Conservation (phyloP, 805 yeast genomes). For the Metschnikowia santaceciliae region DNA sequence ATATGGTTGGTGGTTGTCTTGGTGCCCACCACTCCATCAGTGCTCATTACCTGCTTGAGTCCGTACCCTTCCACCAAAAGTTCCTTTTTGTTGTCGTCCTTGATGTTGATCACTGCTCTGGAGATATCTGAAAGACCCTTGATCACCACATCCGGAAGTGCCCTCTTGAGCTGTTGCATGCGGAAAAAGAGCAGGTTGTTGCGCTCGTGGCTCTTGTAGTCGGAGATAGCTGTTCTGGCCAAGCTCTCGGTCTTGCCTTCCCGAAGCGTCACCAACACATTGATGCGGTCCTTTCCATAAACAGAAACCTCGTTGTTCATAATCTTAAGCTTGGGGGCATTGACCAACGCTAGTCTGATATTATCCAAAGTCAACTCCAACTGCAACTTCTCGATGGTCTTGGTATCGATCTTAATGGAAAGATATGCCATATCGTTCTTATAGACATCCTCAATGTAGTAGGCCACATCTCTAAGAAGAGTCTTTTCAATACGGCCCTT, state of each 20-base stretch:
- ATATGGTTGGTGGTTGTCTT: constrained; percentile 90
- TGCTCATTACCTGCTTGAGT: constrained; percentile 89
- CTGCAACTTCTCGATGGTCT: constrained; percentile 84
- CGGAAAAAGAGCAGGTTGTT: constrained; percentile 67
- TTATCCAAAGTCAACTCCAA: constrained; percentile 84
- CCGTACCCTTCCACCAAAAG: constrained; percentile 97
- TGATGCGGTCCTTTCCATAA: constrained; percentile 60
- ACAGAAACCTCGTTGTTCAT: constrained; percentile 66
- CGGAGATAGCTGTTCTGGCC: constrained; percentile 31
- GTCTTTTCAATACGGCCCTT: constrained; percentile 97
- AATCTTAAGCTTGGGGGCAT: constrained; percentile 88
- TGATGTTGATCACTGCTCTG: constrained; percentile 93
- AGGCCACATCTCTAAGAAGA: constrained; percentile 77
- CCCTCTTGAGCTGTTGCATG: constrained; percentile 85
- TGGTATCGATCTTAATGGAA: constrained; percentile 75
- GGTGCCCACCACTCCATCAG: constrained; percentile 92
- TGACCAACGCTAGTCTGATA: constrained; percentile 74
- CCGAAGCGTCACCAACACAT: constrained; percentile 50
- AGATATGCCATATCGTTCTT: constrained; percentile 72
- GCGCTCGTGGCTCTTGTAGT: constrained; percentile 35
- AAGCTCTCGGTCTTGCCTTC: constrained; percentile 36
- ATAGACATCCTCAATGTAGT: constrained; percentile 90
- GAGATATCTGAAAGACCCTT: constrained; percentile 90
- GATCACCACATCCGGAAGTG: constrained; percentile 81
- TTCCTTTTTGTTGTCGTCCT: constrained; percentile 82